Evolutionary conservation across 257 asterid species (phyloP), one percentile per base, ranked within the genome.

Genomic region (Ilex asprella): DNA sequence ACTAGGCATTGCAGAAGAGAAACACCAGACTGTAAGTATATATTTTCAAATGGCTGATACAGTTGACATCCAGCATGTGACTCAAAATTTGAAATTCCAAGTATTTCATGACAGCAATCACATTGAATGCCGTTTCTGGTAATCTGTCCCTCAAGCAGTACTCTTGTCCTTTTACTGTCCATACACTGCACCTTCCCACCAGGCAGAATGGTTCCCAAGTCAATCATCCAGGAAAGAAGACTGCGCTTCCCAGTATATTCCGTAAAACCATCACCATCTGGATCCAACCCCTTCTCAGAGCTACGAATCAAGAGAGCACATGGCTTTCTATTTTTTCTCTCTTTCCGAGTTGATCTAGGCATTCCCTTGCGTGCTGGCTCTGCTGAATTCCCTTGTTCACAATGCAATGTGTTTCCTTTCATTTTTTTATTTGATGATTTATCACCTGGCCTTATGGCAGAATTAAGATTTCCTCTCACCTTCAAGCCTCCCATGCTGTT

Each of bases 151-250:
- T 70, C 84, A 49, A 61, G 84, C 62, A 75, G 31, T 49, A 58
- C 55, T 76, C 52, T 71, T 66, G 63, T 61, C 66, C 58, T 67
- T 66, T 74, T 77, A 47, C 81, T 84, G 60, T 63, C 68, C 79
- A 72, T 82, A 76, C 71, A 85, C 64, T 53, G 82, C 70, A 89
- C 93, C 75, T 79, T 77, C 53, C 68, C 79, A 31, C 81, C 81
- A 59, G 74, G 74, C 16, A 82, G 75, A 61, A 92, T 67, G 55
- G 80, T 79, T 62, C 94, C 95, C 74, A 75, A 57, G 68, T 82
- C 96, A 78, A 86, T 76, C 96, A 89, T 83, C 99, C 99, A 93
- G 2, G 97, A 71, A 44, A 89, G 77, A 76, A 93, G 75, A 64
- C 79, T 76, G 27, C 83, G 89, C 53, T 80, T 82, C 58, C 91